Evolutionary conservation across 2,329 filamentous ascomycete species (phyloP).

Genomic region (Penicillium vulpinum): DNA sequence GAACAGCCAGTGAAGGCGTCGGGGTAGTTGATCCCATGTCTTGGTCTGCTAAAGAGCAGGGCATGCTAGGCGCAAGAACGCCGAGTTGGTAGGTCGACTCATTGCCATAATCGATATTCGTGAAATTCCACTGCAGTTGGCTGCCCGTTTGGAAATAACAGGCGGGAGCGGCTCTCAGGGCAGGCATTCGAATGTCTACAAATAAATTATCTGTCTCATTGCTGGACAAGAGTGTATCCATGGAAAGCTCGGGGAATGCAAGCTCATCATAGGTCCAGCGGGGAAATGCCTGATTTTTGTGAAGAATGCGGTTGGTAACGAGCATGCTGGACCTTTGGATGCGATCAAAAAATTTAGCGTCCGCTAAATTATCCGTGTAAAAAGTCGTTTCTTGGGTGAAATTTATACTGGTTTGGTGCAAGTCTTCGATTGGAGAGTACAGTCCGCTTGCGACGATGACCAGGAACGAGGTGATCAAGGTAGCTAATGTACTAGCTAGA

Average conservation of each 20-base stretch:
- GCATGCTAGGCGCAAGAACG: neutral
- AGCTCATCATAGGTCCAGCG: neutral
- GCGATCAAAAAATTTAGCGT: no score
- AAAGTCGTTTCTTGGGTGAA: neutral
- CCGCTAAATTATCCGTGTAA: neutral
- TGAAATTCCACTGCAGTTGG: neutral
- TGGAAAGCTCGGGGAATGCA: neutral
- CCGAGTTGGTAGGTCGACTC: neutral
- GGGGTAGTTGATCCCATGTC: neutral
- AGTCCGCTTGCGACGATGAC: conserved; percentile 14
- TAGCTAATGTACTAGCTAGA: conserved; percentile 4
- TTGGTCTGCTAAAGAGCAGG: neutral
- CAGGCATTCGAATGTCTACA: neutral
- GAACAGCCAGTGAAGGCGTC: neutral
- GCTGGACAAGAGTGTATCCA: neutral
- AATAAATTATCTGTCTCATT: neutral
- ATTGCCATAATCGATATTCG: neutral
- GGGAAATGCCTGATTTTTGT: neutral
- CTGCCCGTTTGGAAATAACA: neutral
- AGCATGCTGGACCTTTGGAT: neutral
- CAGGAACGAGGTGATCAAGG: neutral
- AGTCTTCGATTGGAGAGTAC: conserved; percentile 1
- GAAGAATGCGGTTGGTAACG: neutral
- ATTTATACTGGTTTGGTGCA: neutral
- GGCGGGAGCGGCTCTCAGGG: neutral